Base-by-base conservation (phyloP, 1,284 basidiomycete genomes). In the Tilletia horrida region DNA sequence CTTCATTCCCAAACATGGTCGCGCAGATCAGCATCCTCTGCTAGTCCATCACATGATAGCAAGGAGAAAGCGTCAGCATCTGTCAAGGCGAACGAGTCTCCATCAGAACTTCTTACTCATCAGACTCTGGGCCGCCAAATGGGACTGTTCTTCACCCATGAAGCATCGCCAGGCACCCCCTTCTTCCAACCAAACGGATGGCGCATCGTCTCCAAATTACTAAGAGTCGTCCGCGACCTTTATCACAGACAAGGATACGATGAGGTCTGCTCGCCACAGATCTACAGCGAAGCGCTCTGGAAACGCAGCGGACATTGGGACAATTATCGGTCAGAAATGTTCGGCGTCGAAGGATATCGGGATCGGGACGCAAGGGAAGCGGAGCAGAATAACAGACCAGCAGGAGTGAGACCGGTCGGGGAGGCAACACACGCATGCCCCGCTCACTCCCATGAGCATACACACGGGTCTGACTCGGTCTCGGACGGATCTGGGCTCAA, bases 261-360 rank as follows among this genome's bases (percentile, higher is more conserved):
- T 61, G 80, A 81, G 57, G 78, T 81, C 1, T 72, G 76, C 65
- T 76, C 76, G 27, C 80, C 80, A 14, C 80, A 81, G 62, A 71
- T 81, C 8, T 80, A 73, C 72, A 75, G 74, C 31, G 73, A 72
- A 7, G 69, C 73, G 11, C 67, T 81, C 0, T 81, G 80, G 80
- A 75, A 80, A 55, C 69, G 67, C 8, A 74, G 72, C 43, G 80
- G 80, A 1, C 80, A 81, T 61, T 81, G 80, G 80, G 79, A 81
- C 64, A 81, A 81, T 47, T 81, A 81, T 64, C 70, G 79, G n/a
- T 76, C 78, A 21, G 80, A 81, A 57, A 81, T 81, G 80, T 81
- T 81, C 63, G 71, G 73, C 43, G 74, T 74, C 11, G 69, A 79
- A 64, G 80, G 80, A 1, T 81, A 79, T 62, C 71, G 65, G 4